Conservation (phyloP, 192 early-diverging fungal genomes). For the Phycomyces nitens region DNA sequence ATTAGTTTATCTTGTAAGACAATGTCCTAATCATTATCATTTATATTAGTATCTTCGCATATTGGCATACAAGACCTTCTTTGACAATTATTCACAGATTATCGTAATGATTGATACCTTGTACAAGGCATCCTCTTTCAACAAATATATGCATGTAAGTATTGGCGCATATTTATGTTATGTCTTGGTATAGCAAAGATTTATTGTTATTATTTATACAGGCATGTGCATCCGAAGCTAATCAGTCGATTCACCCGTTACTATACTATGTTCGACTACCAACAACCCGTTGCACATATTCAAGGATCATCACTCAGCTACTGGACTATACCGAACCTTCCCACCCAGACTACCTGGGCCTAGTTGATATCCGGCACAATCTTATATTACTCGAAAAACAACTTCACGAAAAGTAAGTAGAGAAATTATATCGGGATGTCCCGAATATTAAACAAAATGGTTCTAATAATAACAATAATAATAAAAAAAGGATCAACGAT, state of each 20-base stretch:
- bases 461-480: slow-evolving; percentile 3
- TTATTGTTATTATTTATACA: slow-evolving; percentile 2
- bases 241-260: background rate
- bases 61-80: background rate
- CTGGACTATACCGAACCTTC: slow-evolving; percentile 14
- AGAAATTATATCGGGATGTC: no score
- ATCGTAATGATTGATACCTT: slow-evolving; percentile 3
- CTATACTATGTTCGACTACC: slow-evolving; percentile 16
- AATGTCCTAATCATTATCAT: background rate
- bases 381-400: background rate
- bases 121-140: slow-evolving; percentile 7
- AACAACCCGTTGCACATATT: slow-evolving; percentile 1
- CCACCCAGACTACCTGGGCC: slow-evolving; percentile 20
- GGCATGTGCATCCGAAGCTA: background rate
- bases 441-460: no score
- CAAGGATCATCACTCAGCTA: background rate
- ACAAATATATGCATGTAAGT: slow-evolving; percentile 11
- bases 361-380: background rate
- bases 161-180: no score
- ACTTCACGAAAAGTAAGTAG: slow-evolving; percentile 10
- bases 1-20: background rate
- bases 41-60: slow-evolving; percentile 4
- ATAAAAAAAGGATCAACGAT: slow-evolving; percentile 16
- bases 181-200: no score
- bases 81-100: background rate